Evolutionary conservation across 495 filamentous ascomycete genomes (phyloP), one percentile per base, ranked within the genome.

Genomic region (Penicillium coprophilum): DNA sequence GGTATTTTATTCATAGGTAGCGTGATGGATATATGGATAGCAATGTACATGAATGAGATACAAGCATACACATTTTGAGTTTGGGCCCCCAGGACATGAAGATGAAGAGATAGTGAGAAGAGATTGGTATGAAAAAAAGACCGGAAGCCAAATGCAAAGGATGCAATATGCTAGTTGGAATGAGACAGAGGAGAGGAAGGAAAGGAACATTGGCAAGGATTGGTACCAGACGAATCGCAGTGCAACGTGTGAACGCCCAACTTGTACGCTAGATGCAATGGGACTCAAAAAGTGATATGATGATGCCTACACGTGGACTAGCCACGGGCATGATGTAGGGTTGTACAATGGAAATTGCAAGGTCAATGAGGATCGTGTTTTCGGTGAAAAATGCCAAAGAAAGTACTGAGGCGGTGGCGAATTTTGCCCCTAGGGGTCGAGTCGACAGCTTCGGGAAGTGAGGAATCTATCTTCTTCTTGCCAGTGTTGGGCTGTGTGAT

Each of bases 331-430:
- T 54, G 10, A 52, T 13, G 36, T 6, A 50, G 39, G 58, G 49
- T 52, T 62, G 63, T 58, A 52, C 28, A 53, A 44, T n/a, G n/a
- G 20, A 21, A 32, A 40, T 54, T n/a, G 31, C 20, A 53, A n/a
- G 41, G 44, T 63, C 55, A 63, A 46, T 66, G 60, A 15, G 47
- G 41, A 38, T 50, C 55, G 43, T 57, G 46, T 46, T 64, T 68
- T 46, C 65, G 63, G 50, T 64, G 60, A 19, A 68, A 68, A 13
- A 66, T 56, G 20, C 55, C 56, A 49, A 68, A 66, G 23, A 68
- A 19, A 12, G 63, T 55, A 39, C 65, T 66, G 47, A 68, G 51
- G 39, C 65, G 63, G 46, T 66, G 63, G 24, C 60, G 57, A 6
- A 56, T 56, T 55, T 68, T 68, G 45, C 41, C 19, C 28, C 64